Evolutionary conservation across 1,139 yeast species (phyloP).

Genomic region (Hyphopichia fennica): DNA sequence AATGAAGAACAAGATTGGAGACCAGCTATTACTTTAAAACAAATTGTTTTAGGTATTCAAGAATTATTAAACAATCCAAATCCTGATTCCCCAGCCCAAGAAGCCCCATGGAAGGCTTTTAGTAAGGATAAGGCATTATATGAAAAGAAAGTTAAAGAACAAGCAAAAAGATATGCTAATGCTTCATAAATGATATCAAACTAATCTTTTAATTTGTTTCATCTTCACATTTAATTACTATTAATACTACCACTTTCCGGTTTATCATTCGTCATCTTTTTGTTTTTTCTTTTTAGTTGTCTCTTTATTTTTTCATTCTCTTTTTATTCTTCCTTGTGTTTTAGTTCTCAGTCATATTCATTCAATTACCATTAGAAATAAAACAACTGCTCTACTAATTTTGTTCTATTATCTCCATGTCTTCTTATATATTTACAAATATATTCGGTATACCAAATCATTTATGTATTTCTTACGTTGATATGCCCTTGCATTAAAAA

Average conservation of each 20-base stretch:
- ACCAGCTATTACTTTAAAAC: constrained; percentile 92
- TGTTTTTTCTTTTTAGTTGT: neutral
- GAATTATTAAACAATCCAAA: constrained; percentile 88
- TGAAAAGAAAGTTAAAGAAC: constrained; percentile 76
- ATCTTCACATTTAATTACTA: neutral
- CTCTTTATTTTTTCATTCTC: neutral
- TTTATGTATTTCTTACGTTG: no score
- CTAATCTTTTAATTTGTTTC: neutral
- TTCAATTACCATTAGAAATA: neutral
- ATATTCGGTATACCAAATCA: no score
- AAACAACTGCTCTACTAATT: neutral
- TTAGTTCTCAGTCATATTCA: neutral
- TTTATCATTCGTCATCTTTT: neutral
- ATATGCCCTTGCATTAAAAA: neutral
- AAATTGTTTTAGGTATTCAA: constrained; percentile 88
- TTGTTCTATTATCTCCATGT: neutral
- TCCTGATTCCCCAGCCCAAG: constrained; percentile 96
- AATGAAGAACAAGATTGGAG: constrained; percentile 98
- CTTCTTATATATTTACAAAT: neutral
- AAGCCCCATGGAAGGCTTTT: constrained; percentile 90
- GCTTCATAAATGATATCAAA: constrained; percentile 1
- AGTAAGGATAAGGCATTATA: constrained; percentile 66
- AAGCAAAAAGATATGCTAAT: constrained; percentile 66
- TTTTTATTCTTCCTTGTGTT: neutral
- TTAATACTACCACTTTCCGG: neutral